Percentiles rank a stretch among this genome's conserved stretches.
Evolutionary conservation across 306 rosid genomes (phyloP).

Genomic region (Alnus rubra): DNA sequence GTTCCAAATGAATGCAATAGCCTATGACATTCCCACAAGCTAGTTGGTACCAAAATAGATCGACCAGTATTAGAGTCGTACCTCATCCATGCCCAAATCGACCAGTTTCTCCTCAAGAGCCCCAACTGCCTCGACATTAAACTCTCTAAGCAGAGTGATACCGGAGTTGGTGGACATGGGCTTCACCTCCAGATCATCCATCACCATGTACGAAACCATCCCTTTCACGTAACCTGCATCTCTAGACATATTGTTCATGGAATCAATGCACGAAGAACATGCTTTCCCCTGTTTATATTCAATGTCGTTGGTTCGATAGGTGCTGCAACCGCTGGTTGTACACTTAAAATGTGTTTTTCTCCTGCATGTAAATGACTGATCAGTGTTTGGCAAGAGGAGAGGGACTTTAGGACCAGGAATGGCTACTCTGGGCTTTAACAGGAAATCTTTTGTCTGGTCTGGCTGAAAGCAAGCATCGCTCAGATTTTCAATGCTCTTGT

Average conservation of each 20-base stretch:
- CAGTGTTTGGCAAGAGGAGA: background rate
- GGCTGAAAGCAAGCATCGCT: constrained; percentile 5
- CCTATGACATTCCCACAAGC: too few species aligned
- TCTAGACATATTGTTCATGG: background rate
- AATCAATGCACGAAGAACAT: too few species aligned
- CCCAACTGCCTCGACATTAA: constrained; percentile 24
- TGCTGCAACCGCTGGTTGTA: too few species aligned
- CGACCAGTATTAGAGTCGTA: too few species aligned
- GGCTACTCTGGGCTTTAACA: constrained; percentile 1
- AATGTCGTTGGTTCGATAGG: too few species aligned
- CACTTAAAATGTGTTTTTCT: too few species aligned
- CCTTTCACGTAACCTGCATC: constrained; percentile 33
- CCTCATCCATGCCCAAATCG: constrained; percentile 30
- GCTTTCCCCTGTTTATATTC: too few species aligned
- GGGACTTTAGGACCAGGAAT: background rate
- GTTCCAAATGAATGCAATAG: too few species aligned
- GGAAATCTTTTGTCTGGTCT: background rate
- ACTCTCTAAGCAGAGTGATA: constrained; percentile 14
- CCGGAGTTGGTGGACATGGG: constrained; percentile 22
- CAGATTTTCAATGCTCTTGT: constrained; percentile 13
- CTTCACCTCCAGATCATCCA: constrained; percentile 37
- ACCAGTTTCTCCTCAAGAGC: constrained; percentile 24
- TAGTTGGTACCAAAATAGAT: too few species aligned
- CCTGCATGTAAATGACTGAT: background rate
- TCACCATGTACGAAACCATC: constrained; percentile 35